Percentiles rank a stretch among this genome's conserved stretches.
phyloP scores from a whole-genome alignment of 108 stramenopile species.

The Schizochytrium sp. region DNA sequence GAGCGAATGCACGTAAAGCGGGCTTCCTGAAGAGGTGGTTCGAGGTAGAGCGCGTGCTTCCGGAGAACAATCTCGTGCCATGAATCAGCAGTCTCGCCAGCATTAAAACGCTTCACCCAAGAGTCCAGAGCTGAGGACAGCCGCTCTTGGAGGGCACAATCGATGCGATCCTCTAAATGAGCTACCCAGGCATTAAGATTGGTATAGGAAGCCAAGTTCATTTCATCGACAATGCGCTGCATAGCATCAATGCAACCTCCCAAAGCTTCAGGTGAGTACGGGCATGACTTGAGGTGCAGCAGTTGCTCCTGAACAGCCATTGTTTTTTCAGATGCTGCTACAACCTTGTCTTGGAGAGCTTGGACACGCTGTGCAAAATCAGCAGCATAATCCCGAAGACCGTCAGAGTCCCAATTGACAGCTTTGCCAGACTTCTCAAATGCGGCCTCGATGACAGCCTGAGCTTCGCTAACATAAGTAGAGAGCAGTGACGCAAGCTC shows the following conservation, averaged over 20 bases:
- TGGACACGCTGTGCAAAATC: slow-evolving; percentile 85
- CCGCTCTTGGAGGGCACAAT: slow-evolving; percentile 44
- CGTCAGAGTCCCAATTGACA: slow-evolving; percentile 84
- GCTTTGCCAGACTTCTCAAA: slow-evolving; percentile 82
- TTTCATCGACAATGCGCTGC: slow-evolving; percentile 71
- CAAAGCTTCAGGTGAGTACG: slow-evolving; percentile 56
- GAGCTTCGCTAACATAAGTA: slow-evolving; percentile 82
- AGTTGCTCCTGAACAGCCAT: slow-evolving; percentile 64
- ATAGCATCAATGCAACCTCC: not conserved
- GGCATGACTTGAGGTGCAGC: slow-evolving; percentile 65
- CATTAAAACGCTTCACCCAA: slow-evolving; percentile 41
- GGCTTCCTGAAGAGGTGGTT: slow-evolving; percentile 56
- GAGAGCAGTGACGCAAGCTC: slow-evolving; percentile 84
- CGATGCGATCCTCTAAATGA: slow-evolving; percentile 55
- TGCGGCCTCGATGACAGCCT: slow-evolving; percentile 81
- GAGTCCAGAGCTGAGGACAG: not conserved
- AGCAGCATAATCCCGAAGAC: slow-evolving; percentile 86
- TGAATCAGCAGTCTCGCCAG: not conserved
- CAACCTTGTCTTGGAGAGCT: slow-evolving; percentile 88
- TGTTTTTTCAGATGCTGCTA: slow-evolving; percentile 84
- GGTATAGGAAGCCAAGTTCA: slow-evolving; percentile 71
- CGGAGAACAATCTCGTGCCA: slow-evolving; percentile 52
- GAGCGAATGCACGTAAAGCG: slow-evolving; percentile 3
- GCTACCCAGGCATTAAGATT: slow-evolving; percentile 70
- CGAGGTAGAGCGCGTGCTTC: slow-evolving; percentile 57